These are phyloP conservation scores for Dothiorella sarmentorum DNA, from an alignment of 2,329 filamentous ascomycete species.

Conservation along the genomic window DNA sequence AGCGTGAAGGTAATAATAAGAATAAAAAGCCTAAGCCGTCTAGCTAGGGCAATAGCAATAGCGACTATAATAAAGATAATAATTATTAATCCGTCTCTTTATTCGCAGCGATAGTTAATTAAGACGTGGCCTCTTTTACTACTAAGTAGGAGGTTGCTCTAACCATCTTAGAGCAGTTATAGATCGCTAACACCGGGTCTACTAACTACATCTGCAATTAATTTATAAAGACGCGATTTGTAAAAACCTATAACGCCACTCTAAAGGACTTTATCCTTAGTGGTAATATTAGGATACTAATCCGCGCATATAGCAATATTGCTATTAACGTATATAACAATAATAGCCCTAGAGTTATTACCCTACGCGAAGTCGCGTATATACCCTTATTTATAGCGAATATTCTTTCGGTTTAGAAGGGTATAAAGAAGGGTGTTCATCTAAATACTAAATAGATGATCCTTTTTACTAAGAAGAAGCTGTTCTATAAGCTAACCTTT, in stretches of 20 bases:
- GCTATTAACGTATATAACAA: not conserved
- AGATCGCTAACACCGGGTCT: not conserved
- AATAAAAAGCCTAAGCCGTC: not conserved
- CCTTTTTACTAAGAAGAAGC: not conserved
- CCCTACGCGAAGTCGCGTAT: not conserved
- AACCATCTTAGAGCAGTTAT: not conserved
- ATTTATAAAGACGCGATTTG: not conserved
- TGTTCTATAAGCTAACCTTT: not conserved
- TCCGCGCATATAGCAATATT: not conserved
- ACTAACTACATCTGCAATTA: not conserved
- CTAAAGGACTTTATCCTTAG: not conserved
- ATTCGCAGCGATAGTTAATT: not conserved
- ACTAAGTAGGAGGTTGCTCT: no score
- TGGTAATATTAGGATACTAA: not conserved
- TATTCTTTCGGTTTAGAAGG: not conserved
- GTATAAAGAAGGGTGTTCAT: not conserved
- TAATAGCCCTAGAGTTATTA: not conserved
- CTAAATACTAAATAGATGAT: not conserved
- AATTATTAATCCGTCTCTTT: not conserved
- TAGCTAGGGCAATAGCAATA: no score
- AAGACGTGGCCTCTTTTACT: not conserved
- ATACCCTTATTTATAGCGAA: not conserved
- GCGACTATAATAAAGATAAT: not conserved
- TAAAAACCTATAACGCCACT: not conserved
- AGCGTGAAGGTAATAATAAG: not conserved